phyloP scores from a whole-genome alignment of 2,329 filamentous ascomycete genomes.

The Cyphellophora attinorum region DNA sequence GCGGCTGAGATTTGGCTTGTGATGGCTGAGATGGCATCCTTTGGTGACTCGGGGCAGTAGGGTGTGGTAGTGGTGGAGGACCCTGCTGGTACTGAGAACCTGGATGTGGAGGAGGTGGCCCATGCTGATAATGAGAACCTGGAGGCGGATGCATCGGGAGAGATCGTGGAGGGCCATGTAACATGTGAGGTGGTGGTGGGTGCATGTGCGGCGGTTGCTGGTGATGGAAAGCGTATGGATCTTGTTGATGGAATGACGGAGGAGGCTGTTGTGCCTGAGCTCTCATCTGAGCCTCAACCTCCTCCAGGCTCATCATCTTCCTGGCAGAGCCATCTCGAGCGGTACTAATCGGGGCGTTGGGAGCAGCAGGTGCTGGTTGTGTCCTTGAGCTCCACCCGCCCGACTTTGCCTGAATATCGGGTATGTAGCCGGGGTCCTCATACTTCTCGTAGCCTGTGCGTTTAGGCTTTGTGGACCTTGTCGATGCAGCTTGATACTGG shows the following conservation, averaged over 20 bases:
- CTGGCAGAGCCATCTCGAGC: slow-evolving; percentile 21
- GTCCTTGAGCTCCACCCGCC: slow-evolving; percentile 75
- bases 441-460: slow-evolving; percentile 89
- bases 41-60: background rate
- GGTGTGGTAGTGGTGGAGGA: slow-evolving; percentile 4
- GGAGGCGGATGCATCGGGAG: slow-evolving; percentile 4
- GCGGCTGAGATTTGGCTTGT: slow-evolving; percentile 41
- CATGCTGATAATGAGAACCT: slow-evolving; percentile 11
- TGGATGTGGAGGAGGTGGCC: slow-evolving; percentile 26
- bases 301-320: slow-evolving; percentile 85
- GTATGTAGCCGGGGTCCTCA: slow-evolving; percentile 70
- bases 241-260: slow-evolving; percentile 11
- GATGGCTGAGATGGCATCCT: slow-evolving; percentile 6
- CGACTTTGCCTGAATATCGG: slow-evolving; percentile 84
- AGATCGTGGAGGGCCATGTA: background rate
- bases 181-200: slow-evolving; percentile 12
- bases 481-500: slow-evolving; percentile 24
- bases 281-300: slow-evolving; percentile 90
- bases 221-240: background rate
- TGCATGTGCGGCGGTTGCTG: slow-evolving; percentile 13
- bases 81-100: slow-evolving; percentile 7
- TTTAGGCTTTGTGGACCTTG: slow-evolving; percentile 45
- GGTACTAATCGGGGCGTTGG: slow-evolving; percentile 18
- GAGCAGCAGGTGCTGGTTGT: slow-evolving; percentile 27
- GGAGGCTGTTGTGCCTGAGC: slow-evolving; percentile 44